A percentile compares a stretch with the other conserved stretches of the same genome.
Conservation (phyloP, 768 basidiomycete genomes). For the Trametes sanguinea region DNA sequence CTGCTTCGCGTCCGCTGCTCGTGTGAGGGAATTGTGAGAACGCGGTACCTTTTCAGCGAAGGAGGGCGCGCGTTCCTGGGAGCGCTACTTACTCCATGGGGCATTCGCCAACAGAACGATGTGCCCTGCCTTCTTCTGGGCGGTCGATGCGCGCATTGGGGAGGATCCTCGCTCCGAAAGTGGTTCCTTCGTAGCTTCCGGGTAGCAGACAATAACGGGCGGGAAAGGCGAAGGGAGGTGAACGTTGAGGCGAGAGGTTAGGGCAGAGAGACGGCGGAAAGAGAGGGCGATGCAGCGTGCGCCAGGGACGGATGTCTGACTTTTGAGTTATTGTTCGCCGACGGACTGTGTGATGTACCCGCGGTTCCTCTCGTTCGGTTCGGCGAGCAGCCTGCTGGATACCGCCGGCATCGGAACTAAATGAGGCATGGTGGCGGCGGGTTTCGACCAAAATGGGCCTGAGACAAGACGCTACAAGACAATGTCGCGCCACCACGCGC, state of each 20-base stretch:
- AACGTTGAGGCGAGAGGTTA: background rate
- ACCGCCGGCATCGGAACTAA: background rate
- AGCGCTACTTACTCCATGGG: constrained; percentile 3
- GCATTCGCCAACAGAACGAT: constrained; percentile 11
- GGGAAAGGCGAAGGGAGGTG: background rate
- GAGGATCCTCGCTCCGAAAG: background rate
- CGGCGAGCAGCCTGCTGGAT: background rate
- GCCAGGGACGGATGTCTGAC: constrained; percentile 4
- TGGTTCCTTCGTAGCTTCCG: too few species aligned
- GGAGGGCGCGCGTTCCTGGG: background rate
- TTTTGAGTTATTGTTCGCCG: constrained; percentile 10
- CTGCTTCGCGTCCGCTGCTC: constrained; percentile 6
- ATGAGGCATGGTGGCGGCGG: background rate
- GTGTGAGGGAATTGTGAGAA: background rate
- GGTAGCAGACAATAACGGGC: too few species aligned
- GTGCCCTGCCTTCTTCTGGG: background rate
- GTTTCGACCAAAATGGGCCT: background rate
- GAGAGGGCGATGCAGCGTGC: background rate
- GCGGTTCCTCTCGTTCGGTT: constrained; percentile 2
- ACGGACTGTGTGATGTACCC: too few species aligned
- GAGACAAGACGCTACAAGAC: background rate
- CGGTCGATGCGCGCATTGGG: background rate
- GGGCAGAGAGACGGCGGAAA: background rate
- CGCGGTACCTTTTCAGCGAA: background rate
- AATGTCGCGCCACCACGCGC: background rate